Base-by-base conservation (phyloP, 2,329 filamentous ascomycete genomes). In the Juglanconis oblonga region DNA sequence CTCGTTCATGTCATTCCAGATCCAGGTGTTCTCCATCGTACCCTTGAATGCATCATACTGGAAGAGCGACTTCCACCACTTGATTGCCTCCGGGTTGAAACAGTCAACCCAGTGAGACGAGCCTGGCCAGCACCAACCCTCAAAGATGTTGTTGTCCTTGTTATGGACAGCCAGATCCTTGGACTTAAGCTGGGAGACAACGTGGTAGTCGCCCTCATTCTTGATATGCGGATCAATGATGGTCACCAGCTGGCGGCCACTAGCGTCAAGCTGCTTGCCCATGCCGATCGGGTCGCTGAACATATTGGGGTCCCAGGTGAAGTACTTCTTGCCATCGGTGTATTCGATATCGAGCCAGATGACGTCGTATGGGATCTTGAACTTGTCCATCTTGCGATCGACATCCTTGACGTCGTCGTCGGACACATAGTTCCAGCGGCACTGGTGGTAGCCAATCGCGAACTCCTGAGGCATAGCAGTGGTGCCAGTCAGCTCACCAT, bases 1-100 rank as follows among this genome's bases (percentile, higher is more conserved):
- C 77, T 99, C 95, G 72, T 97, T 98, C 95, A 99, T 99, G 73
- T 99, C 95, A 73, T 99, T 99, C 95, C 95, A 99, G 68, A 99
- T 86, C 75, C 92, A 97, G 0, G 91, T 88, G 73, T 98, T 99
- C 65, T 88, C 81, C 67, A 88, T 83, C 1, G 92, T 92, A 52
- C 92, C 93, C 74, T 91, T 91, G 82, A 97, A 99, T 45, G 78
- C 84, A 71, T 91, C 87, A 66, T 96, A 98, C 69, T 90, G 88
- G 82, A 96, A 98, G 10, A 98, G 83, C 3, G 81, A 77, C 67
- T 87, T 89, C 94, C 95, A 99, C 95, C 95, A 99, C 63, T 90
- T 86, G 57, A 90, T 85, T 6, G 92, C 91, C 57, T 89, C 88
- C n/a, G 94, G 93, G 71, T 94, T 98, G 79, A 99, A 98, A 71